Conservation (phyloP, 2,329 filamentous ascomycete genomes). For the Colletotrichum sidae region DNA sequence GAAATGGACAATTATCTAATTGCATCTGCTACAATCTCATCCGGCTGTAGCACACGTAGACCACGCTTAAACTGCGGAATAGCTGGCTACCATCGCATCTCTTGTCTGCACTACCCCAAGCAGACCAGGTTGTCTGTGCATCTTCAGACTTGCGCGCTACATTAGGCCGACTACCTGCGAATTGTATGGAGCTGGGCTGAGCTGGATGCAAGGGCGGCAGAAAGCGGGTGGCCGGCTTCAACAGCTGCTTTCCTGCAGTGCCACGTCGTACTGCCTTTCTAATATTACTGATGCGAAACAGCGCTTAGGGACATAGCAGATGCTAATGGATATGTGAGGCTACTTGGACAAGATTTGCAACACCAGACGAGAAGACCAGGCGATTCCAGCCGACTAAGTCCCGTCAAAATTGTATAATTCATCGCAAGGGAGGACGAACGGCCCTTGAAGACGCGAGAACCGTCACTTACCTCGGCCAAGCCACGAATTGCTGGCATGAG, state of each 20-base stretch:
- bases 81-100: no score
- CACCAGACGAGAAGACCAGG: no score
- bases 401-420: not conserved
- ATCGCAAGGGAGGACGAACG: not conserved
- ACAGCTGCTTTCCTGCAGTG: constrained; percentile 23
- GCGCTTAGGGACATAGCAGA: constrained; percentile 5
- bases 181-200: constrained; percentile 14
- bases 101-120: no score
- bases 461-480: not conserved
- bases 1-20: no score
- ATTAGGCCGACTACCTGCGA: not conserved
- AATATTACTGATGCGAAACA: constrained; percentile 1
- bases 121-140: no score
- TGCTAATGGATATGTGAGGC: not conserved
- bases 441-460: not conserved
- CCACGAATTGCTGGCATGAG: not conserved
- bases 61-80: no score
- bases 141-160: no score
- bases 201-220: constrained; percentile 25
- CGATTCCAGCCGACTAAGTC: no score
- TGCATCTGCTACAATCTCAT: no score
- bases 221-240: constrained; percentile 25
- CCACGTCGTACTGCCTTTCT: constrained; percentile 17
- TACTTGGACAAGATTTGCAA: no score
- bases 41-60: no score